Conservation (phyloP, 164 flowering plant genomes). For the Protea cynaroides region DNA sequence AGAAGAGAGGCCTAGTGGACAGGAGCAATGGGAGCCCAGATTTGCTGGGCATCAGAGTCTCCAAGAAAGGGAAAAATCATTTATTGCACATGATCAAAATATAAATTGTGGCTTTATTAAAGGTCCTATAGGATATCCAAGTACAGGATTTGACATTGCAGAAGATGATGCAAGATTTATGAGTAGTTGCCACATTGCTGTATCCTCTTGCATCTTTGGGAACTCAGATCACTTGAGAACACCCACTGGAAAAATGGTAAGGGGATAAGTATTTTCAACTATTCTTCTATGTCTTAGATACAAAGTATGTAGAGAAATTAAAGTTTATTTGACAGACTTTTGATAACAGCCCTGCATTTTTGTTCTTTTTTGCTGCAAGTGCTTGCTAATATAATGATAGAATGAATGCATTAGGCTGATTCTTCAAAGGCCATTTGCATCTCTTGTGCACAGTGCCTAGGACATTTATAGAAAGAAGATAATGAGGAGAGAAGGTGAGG, state of each 20-base stretch:
- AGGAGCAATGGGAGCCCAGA: constrained; percentile 64
- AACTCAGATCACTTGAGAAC: constrained; percentile 84
- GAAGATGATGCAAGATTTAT: constrained; percentile 85
- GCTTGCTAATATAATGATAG: too few species aligned
- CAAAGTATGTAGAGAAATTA: too few species aligned
- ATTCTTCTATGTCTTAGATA: too few species aligned
- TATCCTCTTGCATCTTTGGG: constrained; percentile 96
- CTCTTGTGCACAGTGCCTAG: too few species aligned
- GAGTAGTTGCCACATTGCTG: constrained; percentile 91
- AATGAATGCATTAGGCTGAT: too few species aligned
- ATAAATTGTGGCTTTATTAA: constrained; percentile 90
- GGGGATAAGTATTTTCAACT: not conserved
- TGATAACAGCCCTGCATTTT: not conserved
- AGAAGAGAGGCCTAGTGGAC: constrained; percentile 56
- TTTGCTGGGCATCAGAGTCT: constrained; percentile 95
- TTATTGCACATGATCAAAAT: constrained; percentile 71
- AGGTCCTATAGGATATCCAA: constrained; percentile 66
- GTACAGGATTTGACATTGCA: constrained; percentile 93
- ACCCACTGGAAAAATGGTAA: constrained; percentile 72
- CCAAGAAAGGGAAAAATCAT: constrained; percentile 71
- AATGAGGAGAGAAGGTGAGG: too few species aligned
- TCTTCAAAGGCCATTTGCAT: too few species aligned
- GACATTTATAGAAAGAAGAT: too few species aligned
- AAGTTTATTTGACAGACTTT: not conserved
- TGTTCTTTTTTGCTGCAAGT: not conserved